These are phyloP conservation scores for Raphanus sativus DNA, from an alignment of 345 rosid species.

Conservation along the genomic window DNA sequence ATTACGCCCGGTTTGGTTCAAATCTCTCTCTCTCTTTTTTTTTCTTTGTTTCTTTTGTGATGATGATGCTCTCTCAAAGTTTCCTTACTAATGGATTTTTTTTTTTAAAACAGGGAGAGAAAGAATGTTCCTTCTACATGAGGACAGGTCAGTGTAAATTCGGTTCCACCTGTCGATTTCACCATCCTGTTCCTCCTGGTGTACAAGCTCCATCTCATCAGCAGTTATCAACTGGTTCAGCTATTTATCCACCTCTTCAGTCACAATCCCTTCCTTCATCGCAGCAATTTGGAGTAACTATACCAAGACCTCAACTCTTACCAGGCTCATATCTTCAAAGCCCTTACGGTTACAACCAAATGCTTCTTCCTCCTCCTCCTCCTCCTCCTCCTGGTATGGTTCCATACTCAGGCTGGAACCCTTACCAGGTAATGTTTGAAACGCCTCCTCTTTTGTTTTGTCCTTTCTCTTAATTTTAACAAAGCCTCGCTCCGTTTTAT, in stretches of 20 bases:
- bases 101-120: slow-evolving; percentile 63
- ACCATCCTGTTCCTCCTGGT: slow-evolving; percentile 74
- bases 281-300: slow-evolving; percentile 68
- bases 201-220: slow-evolving; percentile 42
- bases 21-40: neutral
- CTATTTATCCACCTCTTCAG: slow-evolving; percentile 58
- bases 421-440: slow-evolving; percentile 60
- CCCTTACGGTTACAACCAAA: slow-evolving; percentile 58
- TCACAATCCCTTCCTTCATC: slow-evolving; percentile 61
- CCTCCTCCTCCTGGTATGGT: slow-evolving; percentile 54
- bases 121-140: slow-evolving; percentile 80
- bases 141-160: slow-evolving; percentile 93
- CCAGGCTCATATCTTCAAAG: slow-evolving; percentile 69
- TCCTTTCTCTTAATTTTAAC: neutral
- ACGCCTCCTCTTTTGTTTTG: neutral
- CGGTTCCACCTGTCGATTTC: slow-evolving; percentile 76
- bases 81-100: slow-evolving; percentile 18
- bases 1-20: slow-evolving; percentile 78
- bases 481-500: neutral
- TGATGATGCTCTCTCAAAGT: slow-evolving; percentile 14
- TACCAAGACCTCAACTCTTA: slow-evolving; percentile 71
- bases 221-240: slow-evolving; percentile 48
- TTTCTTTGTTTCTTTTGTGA: neutral
- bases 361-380: slow-evolving; percentile 48
- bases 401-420: slow-evolving; percentile 69